These are phyloP conservation scores for Coemansia sp. DNA, from an alignment of 192 early-diverging fungal genomes.

Conservation along the genomic window DNA sequence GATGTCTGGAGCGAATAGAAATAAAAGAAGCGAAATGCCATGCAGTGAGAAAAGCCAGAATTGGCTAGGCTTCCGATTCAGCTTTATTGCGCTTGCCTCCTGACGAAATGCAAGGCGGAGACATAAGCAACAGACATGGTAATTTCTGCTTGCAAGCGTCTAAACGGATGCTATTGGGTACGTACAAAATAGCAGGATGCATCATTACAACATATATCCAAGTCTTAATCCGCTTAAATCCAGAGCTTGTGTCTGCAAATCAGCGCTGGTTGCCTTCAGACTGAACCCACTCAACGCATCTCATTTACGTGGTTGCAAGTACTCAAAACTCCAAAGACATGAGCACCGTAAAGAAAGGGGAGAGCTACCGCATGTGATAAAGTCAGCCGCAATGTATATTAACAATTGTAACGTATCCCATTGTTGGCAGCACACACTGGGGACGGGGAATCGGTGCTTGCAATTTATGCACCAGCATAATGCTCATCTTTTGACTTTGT, in stretches of 20 bases:
- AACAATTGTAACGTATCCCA: not conserved
- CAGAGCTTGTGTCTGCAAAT: not conserved
- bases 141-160: not conserved
- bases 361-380: not conserved
- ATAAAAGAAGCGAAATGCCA: not conserved
- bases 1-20: not conserved
- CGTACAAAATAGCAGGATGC: not conserved
- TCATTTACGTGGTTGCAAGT: not conserved
- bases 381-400: not conserved
- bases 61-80: not conserved
- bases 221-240: not conserved
- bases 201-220: not conserved
- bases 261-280: too few species aligned
- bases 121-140: not conserved
- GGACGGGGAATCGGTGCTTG: not conserved
- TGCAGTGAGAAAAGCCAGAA: not conserved
- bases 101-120: not conserved
- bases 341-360: not conserved
- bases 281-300: not conserved
- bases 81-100: not conserved
- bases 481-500: constrained; percentile 1
- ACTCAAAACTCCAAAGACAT: not conserved
- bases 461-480: not conserved
- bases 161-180: not conserved
- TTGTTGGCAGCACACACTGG: not conserved